phyloP scores from a whole-genome alignment of 768 basidiomycete species.

The Hygrophorus pudorinus region DNA sequence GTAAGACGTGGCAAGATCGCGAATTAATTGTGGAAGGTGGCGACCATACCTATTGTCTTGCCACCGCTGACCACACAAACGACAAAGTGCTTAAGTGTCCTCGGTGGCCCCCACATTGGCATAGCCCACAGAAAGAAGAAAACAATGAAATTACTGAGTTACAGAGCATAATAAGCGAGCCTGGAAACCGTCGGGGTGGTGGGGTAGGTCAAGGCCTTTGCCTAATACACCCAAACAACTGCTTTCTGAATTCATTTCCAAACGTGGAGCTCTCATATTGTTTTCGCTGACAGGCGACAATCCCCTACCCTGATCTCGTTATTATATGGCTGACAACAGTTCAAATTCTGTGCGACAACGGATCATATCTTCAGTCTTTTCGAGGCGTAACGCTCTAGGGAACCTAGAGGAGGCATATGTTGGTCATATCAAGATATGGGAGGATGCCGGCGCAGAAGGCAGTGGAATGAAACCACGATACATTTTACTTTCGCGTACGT shows the following conservation, averaged over 20 bases:
- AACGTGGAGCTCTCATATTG: no score
- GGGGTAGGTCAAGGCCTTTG: background rate
- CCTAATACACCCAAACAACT: background rate
- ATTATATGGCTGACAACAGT: slow-evolving; percentile 25
- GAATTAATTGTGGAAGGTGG: no score
- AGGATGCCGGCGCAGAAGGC: slow-evolving; percentile 63
- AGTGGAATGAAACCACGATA: slow-evolving; percentile 79
- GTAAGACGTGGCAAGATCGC: no score
- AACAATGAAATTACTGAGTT: no score
- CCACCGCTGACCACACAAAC: no score
- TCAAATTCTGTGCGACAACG: slow-evolving; percentile 30
- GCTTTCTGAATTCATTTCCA: background rate
- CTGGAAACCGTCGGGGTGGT: background rate
- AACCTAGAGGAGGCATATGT: slow-evolving; percentile 72
- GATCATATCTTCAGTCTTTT: slow-evolving; percentile 81
- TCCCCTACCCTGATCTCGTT: no score
- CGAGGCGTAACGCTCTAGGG: slow-evolving; percentile 54
- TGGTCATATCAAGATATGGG: slow-evolving; percentile 88
- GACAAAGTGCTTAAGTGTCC: no score
- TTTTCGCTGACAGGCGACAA: no score
- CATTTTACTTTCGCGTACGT: slow-evolving; percentile 84
- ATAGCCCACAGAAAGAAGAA: no score
- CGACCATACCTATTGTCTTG: no score
- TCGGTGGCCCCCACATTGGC: no score
- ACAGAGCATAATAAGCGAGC: background rate